Evolutionary conservation across 2,329 filamentous ascomycete genomes (phyloP), one percentile per base, ranked within the genome.

Genomic region (Aspergillus fumigatiaffinis): DNA sequence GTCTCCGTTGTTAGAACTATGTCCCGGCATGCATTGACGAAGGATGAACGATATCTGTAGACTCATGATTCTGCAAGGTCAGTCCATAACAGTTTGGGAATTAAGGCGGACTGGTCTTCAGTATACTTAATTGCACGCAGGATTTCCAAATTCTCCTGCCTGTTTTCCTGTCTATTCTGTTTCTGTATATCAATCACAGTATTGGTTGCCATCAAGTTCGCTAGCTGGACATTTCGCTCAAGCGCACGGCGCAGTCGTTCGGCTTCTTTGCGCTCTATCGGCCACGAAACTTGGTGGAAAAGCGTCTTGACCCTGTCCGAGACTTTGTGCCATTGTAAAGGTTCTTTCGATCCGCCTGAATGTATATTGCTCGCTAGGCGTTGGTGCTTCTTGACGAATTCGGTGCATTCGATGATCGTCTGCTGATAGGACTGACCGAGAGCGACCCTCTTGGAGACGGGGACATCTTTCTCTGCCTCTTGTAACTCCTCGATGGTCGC

Each of bases 181-280:
- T 21, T 56, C 10, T 55, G 52, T 29, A 47, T 46, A 46, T 55
- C 58, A 6, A 55, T 52, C 2, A 53, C 56, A 4, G 47, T 54
- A 21, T 53, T 32, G 2, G 54, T 60, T 0, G 55, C 46, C 25
- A 59, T 61, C 20, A 61, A 48, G 9, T 48, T 57, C 0, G 59
- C 59, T 20, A 61, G 57, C 41, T 61, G 54, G 3, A 59, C 44
- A 44, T 59, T 57, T 12, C 59, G 52, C n/a, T 59, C 57, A 2
- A 61, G 29, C 9, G 32, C 28, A 3, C 46, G 20, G 20, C 59
- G 57, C 20, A 61, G 54, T 17, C 26, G 29, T 28, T 61, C 54
- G 3, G 59, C 59, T n/a, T 60, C 57, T 8, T 55, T 54, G 4
- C 57, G 50, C 38, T 61, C 59, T 4, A 59, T 5, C 2, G 59